phyloP scores from a whole-genome alignment of 164 flowering plant genomes.

The Vitis labrusca region DNA sequence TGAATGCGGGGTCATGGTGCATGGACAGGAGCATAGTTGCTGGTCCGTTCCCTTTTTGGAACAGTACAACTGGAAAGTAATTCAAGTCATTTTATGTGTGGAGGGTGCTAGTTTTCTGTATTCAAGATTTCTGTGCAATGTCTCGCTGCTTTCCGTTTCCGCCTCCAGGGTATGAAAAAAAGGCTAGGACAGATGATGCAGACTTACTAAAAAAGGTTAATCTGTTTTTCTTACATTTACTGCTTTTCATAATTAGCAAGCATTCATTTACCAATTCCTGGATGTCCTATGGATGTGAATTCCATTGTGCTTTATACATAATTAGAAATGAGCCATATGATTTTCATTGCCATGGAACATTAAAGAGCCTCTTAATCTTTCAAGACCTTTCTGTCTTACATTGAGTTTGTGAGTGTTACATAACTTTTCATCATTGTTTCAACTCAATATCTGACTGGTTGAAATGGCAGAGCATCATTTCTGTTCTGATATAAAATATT shows the following conservation, averaged over 20 bases:
- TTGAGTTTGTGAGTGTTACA: background rate
- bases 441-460: background rate
- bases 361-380: background rate
- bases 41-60: slow-evolving; percentile 54
- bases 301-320: background rate
- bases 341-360: background rate
- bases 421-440: background rate
- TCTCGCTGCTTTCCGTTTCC: slow-evolving; percentile 99
- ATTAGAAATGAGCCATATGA: background rate
- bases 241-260: background rate
- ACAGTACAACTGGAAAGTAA: slow-evolving; percentile 37
- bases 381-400: background rate
- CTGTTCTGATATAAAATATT: background rate
- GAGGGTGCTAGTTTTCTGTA: slow-evolving; percentile 25
- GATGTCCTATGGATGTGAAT: background rate
- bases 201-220: slow-evolving; percentile 72
- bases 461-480: background rate
- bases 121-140: slow-evolving; percentile 57
- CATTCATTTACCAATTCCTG: background rate
- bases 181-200: slow-evolving; percentile 50
- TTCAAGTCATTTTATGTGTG: slow-evolving; percentile 21
- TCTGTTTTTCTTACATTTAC: background rate
- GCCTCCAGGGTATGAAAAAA: slow-evolving; percentile 94
- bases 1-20: slow-evolving; percentile 82
- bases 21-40: slow-evolving; percentile 65